Conservation (phyloP, 352 stramenopile species). For the Phytophthora multivora region DNA sequence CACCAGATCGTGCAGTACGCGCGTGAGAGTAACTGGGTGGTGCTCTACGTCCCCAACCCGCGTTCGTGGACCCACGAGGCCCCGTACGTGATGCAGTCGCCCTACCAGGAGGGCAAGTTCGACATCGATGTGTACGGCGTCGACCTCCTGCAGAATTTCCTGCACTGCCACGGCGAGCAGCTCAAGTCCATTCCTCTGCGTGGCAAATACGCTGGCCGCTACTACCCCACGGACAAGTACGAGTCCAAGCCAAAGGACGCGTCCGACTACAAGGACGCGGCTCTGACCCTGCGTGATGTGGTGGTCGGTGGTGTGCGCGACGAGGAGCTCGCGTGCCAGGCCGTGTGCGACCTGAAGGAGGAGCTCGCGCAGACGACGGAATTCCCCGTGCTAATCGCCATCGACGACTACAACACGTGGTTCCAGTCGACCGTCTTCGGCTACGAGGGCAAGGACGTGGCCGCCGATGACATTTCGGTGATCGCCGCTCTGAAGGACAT, state of each 20-base stretch:
- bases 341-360: conserved; percentile 78
- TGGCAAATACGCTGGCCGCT: conserved; percentile 76
- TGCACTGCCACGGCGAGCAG: conserved; percentile 79
- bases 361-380: conserved; percentile 83
- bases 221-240: conserved; percentile 76
- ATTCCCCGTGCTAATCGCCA: conserved; percentile 84
- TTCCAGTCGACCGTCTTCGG: conserved; percentile 88
- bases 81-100: conserved; percentile 87
- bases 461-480: conserved; percentile 79
- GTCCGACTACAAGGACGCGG: conserved; percentile 53
- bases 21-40: conserved; percentile 85
- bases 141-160: conserved; percentile 79
- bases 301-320: conserved; percentile 82
- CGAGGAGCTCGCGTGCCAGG: conserved; percentile 80
- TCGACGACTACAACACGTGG: conserved; percentile 91
- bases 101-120: conserved; percentile 79
- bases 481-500: conserved; percentile 80
- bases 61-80: conserved; percentile 81
- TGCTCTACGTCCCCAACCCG: conserved; percentile 81
- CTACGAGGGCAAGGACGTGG: conserved; percentile 81
- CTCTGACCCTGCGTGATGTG: conserved; percentile 77
- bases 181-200: conserved; percentile 63
- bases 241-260: conserved; percentile 75
- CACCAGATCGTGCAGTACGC: conserved; percentile 90
- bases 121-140: conserved; percentile 86